Percentiles rank a stretch among this genome's conserved stretches.
Evolutionary conservation across 75 land plant genomes (phyloP).

Genomic region (Adiantum capillusveneris): DNA sequence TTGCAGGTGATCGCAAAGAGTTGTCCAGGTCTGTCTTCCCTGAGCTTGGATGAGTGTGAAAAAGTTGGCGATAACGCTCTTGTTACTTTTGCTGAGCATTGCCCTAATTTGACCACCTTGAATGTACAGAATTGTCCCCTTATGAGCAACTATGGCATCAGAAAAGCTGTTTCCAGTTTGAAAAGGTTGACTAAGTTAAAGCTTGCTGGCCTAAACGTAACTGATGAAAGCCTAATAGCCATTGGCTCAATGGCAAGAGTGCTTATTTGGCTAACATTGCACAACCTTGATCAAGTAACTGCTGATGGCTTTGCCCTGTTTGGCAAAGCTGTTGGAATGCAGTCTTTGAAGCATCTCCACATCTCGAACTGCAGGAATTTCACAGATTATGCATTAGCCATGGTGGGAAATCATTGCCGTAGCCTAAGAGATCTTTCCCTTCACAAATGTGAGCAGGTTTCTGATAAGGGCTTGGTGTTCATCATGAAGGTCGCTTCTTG

Average conservation of each 20-base stretch:
- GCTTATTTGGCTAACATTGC: constrained; percentile 17
- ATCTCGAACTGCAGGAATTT: constrained; percentile 13
- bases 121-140: constrained; percentile 18
- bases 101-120: constrained; percentile 19
- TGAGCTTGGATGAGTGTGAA: constrained; percentile 33
- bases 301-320: constrained; percentile 23
- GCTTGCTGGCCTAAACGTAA: constrained; percentile 19
- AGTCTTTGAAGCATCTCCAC: constrained; percentile 3
- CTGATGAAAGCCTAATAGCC: constrained; percentile 20
- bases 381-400: constrained; percentile 14
- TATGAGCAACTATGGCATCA: constrained; percentile 26
- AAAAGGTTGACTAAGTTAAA: constrained; percentile 28
- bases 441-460: constrained; percentile 23
- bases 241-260: constrained; percentile 22
- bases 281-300: constrained; percentile 15
- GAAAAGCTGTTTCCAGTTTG: constrained; percentile 10
- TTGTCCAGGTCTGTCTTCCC: constrained; percentile 22
- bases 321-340: constrained; percentile 8
- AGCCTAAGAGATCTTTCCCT: constrained; percentile 23
- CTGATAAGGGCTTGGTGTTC: constrained; percentile 7
- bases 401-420: constrained; percentile 12
- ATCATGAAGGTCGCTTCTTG: constrained; percentile 9
- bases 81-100: constrained; percentile 17
- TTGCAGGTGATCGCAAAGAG: constrained; percentile 24
- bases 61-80: constrained; percentile 23